Base-by-base conservation (phyloP, 2,329 filamentous ascomycete genomes). In the Ophiostoma himal-ulmi region DNA sequence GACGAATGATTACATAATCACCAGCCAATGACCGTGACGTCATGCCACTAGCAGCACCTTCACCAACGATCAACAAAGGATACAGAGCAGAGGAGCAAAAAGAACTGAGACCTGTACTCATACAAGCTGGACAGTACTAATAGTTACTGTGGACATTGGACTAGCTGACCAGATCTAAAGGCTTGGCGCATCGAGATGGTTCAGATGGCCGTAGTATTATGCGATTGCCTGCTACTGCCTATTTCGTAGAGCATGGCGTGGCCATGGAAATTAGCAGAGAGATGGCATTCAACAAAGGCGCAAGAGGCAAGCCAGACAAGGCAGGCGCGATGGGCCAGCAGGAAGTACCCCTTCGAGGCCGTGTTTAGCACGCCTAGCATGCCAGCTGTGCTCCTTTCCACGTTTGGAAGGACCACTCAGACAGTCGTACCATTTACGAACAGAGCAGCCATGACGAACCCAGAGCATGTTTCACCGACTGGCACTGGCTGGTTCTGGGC, bases 1-100 rank as follows among this genome's bases (percentile, higher is more conserved):
- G 62, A 65, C 62, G 62, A 65, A 20, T 39, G 62, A 65, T 65
- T 65, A 65, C 13, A 65, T 65, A 65, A 65, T 20, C 62, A 62
- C 0, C 60, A 64, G 36, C 30, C 62, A 65, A 65, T n/a, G n/a
- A n/a, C 26, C 36, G 62, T 65, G 62, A 65, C 62, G 62, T 65
- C 30, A 65, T 37, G 62, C 17, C 62, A 65, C 34, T 22, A 57
- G 4, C 52, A 57, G 52, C 22, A 57, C 52, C 7, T 30, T 3
- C 5, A 26, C 17, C 44, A 20, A 48, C 52, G 52, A 26, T 57
- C 8, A 57, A 57, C 52, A 57, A 57, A 57, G 52, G 26, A 57
- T 30, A 20, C 44, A n/a, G 44, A 20, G 14, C 20, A 48, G 7
- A 7, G 44, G 17, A 48, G 44, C 30, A 30, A 30, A 30, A 30